Conservation (phyloP, 2,329 filamentous ascomycete species). For the Akanthomyces lecanii region DNA sequence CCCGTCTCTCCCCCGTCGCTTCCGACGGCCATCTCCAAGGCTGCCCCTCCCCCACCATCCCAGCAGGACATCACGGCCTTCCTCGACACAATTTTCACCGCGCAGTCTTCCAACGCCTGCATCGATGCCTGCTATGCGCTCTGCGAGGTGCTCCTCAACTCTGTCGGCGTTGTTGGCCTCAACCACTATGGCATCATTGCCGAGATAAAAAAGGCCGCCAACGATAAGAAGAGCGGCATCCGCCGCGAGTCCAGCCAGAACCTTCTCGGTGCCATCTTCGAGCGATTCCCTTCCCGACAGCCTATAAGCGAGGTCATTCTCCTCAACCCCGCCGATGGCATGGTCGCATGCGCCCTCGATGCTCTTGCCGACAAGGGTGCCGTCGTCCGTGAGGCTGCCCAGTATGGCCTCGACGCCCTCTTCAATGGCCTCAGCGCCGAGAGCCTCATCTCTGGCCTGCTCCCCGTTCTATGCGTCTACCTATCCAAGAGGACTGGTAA, state of each 20-base stretch:
- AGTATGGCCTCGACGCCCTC: conserved; percentile 88
- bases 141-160: conserved; percentile 55
- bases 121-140: conserved; percentile 60
- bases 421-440: conserved; percentile 77
- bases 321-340: conserved; percentile 71
- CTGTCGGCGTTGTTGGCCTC: conserved; percentile 51
- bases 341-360: conserved; percentile 73
- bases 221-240: conserved; percentile 88
- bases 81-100: conserved; percentile 63
- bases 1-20: conserved; percentile 42
- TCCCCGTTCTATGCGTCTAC: conserved; percentile 73
- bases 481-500: conserved; percentile 82
- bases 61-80: conserved; percentile 62
- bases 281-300: conserved; percentile 76
- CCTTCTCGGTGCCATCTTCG: conserved; percentile 87
- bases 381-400: conserved; percentile 84
- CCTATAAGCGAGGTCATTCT: conserved; percentile 77
- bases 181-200: conserved; percentile 49
- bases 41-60: conserved; percentile 54
- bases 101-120: conserved; percentile 63
- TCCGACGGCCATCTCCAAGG: conserved; percentile 42
- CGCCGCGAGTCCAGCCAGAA: conserved; percentile 91
- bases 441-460: conserved; percentile 74
- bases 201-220: conserved; percentile 67
- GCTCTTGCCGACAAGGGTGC: conserved; percentile 84